Percentiles rank a stretch among this genome's conserved stretches.
These are phyloP conservation scores for Austroboletus novae-zelandiae DNA, from an alignment of 1,284 basidiomycete genomes.

Conservation along the genomic window DNA sequence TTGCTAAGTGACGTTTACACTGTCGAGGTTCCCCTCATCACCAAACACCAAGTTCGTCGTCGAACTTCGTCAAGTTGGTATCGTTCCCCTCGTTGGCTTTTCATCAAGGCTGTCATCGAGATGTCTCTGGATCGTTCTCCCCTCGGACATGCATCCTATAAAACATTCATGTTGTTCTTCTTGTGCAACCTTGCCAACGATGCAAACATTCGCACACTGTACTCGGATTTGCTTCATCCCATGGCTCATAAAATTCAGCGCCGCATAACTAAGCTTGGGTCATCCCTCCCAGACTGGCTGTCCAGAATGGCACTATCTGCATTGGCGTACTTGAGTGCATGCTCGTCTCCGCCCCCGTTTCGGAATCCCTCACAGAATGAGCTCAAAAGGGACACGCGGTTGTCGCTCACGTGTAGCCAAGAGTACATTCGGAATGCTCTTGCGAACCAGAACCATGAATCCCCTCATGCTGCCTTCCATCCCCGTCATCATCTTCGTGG, in stretches of 20 bases:
- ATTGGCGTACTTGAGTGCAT: no score
- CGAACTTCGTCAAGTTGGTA: slow-evolving; percentile 4
- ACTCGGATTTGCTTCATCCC: slow-evolving; percentile 31
- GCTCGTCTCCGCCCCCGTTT: background rate
- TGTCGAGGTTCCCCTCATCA: slow-evolving; percentile 19
- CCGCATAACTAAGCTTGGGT: no score
- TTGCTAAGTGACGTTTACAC: slow-evolving; percentile 19
- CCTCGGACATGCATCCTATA: background rate
- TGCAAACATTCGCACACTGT: slow-evolving; percentile 5
- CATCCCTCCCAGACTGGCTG: no score
- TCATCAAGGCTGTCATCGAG: background rate
- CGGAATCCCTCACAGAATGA: no score
- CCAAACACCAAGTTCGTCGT: slow-evolving; percentile 25
- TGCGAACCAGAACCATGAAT: background rate
- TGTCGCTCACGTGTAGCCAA: no score
- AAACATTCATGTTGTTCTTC: slow-evolving; percentile 3
- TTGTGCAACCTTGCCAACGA: no score
- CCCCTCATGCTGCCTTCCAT: background rate
- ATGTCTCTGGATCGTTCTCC: background rate
- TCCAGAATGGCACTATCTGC: no score
- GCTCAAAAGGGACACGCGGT: no score
- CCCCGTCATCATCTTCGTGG: slow-evolving; percentile 2
- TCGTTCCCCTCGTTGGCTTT: no score
- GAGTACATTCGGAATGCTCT: background rate
- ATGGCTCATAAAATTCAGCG: slow-evolving; percentile 22